These are phyloP conservation scores for Exophiala xenobiotica DNA, from an alignment of 2,329 filamentous ascomycete species.

Conservation along the genomic window DNA sequence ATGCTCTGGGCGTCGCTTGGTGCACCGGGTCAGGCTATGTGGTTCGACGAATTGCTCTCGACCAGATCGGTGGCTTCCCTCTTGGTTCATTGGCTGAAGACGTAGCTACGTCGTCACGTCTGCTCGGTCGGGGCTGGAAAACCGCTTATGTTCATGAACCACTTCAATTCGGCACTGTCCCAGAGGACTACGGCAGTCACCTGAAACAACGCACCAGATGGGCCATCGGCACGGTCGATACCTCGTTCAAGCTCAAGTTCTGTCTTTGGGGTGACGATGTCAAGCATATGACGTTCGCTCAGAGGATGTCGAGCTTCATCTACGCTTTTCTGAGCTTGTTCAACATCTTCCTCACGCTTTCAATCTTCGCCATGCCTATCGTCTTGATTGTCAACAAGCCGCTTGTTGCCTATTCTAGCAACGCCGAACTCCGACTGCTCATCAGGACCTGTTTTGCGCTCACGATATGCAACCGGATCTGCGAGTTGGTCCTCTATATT, in stretches of 20 bases:
- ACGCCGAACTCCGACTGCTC: constrained; percentile 58
- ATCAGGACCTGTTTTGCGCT: constrained; percentile 57
- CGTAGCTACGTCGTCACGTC: constrained; percentile 32
- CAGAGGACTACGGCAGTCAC: constrained; percentile 39
- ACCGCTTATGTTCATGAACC: constrained; percentile 33
- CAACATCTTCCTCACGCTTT: constrained; percentile 55
- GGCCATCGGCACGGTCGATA: constrained; percentile 54
- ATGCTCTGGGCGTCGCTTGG: constrained; percentile 34
- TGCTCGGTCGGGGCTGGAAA: constrained; percentile 34
- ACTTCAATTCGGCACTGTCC: constrained; percentile 36
- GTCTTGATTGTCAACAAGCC: constrained; percentile 58
- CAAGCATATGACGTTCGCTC: constrained; percentile 54
- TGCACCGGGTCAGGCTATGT: constrained; percentile 37
- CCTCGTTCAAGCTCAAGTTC: constrained; percentile 60
- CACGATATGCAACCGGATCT: constrained; percentile 53
- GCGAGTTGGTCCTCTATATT: constrained; percentile 59
- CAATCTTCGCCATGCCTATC: constrained; percentile 59
- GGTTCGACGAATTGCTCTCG: constrained; percentile 32
- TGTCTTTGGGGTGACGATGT: constrained; percentile 57
- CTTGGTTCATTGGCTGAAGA: constrained; percentile 37
- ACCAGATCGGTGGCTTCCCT: constrained; percentile 35
- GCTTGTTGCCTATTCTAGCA: constrained; percentile 56
- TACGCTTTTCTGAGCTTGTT: constrained; percentile 58
- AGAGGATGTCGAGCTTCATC: constrained; percentile 60
- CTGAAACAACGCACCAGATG: constrained; percentile 42